Evolutionary conservation across 192 early-diverging fungal species (phyloP).

Genomic region (Gaertneriomyces semiglobifer): DNA sequence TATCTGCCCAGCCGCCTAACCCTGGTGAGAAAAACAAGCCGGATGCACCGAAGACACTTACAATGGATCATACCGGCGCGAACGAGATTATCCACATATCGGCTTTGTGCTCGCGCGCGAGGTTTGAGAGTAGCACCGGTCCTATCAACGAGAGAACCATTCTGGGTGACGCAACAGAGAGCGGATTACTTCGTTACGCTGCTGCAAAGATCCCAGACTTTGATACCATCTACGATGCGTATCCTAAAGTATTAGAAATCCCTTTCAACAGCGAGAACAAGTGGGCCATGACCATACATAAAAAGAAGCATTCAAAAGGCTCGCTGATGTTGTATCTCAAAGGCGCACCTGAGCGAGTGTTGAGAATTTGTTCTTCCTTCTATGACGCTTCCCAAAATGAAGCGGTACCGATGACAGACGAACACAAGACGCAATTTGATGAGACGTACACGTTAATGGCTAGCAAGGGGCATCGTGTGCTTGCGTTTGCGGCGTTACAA

Average conservation of each 20-base stretch:
- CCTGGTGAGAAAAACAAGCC: constrained; percentile 12
- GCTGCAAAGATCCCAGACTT: constrained; percentile 65
- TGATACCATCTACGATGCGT: constrained; percentile 59
- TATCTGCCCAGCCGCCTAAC: constrained; percentile 34
- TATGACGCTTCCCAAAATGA: constrained; percentile 45
- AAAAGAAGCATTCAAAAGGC: constrained; percentile 66
- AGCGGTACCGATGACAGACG: constrained; percentile 61
- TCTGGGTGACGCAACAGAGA: constrained; percentile 92
- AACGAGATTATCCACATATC: constrained; percentile 77
- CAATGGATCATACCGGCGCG: constrained; percentile 55
- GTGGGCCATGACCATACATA: constrained; percentile 88
- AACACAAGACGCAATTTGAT: constrained; percentile 64
- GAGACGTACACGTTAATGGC: constrained; percentile 88
- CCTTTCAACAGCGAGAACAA: constrained; percentile 95
- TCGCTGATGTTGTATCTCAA: constrained; percentile 80
- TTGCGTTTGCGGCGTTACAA: constrained; percentile 84
- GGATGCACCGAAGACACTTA: constrained; percentile 33
- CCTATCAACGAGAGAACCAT: constrained; percentile 75
- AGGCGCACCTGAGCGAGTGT: constrained; percentile 92
- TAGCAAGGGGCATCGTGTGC: constrained; percentile 84
- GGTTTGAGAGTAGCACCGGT: constrained; percentile 86
- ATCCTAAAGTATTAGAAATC: constrained; percentile 90
- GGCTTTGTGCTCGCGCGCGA: constrained; percentile 76
- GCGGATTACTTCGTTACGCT: constrained; percentile 83
- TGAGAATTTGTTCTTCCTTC: constrained; percentile 76